Evolutionary conservation across 306 rosid species (phyloP), one percentile per base, ranked within the genome.

Genomic region (Vigna radiata): DNA sequence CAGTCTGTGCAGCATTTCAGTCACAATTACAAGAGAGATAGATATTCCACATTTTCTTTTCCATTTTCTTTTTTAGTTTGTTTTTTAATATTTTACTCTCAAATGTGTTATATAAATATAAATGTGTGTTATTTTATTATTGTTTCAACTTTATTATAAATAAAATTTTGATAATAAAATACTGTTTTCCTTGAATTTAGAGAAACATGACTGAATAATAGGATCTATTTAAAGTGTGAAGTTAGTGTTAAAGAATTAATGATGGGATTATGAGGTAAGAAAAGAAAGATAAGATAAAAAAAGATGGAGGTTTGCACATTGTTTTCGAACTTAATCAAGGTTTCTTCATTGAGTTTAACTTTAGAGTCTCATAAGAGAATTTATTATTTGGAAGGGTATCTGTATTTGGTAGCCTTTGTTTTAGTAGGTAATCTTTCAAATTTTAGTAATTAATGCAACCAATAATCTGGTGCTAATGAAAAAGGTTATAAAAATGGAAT

Each of bases 391-490:
- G 75, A 58, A 14, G 0, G 16, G 54, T 48, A 48, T 19, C 36
- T 70, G 64, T 47, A 72, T 80, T 49, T 41, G 82, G 81, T 76
- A 71, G 77, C 69, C 79, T 72, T 68, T 47, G 68, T 69, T 84
- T 77, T 25, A 73, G 79, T 77, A 49, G 81, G 81, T 83, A 76
- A 52, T 69, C 48, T 83, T 68, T 83, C 83, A 74, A 43, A 68
- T 29, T 62, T 52, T 31, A 29, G 70, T 74, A 79, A 60, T 83
- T 11, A 83, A 79, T 79, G 78, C 81, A 54, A 83, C 58, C 31
- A 68, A 33, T 44, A 4, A 29, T 68, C 50, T 3, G 61, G 83
- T 78, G 73, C 13, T 59, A 17, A 53, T 46, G 76, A 75, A 75
- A 83, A 59, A 43, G 48, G 81, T 55, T 29, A 29, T 29, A 4